Evolutionary conservation across 2,329 filamentous ascomycete genomes (phyloP).

Genomic region (Penicillium sp.): DNA sequence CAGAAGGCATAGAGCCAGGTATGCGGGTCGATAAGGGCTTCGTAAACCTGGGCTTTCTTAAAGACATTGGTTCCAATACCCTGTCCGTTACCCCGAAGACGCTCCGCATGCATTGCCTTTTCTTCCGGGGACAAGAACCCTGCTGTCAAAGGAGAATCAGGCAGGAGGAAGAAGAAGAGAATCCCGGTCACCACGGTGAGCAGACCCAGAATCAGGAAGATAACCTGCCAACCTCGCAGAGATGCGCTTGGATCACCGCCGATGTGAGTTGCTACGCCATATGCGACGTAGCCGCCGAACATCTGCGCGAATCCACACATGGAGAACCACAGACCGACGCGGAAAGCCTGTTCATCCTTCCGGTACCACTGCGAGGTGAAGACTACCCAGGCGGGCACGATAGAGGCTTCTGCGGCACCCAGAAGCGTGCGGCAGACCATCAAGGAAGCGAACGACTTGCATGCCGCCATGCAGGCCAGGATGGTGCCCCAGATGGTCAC

Average conservation of each 20-base stretch:
- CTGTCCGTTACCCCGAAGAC: slow-evolving; percentile 36
- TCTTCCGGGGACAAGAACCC: slow-evolving; percentile 32
- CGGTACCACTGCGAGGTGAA: slow-evolving; percentile 32
- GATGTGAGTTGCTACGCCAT: slow-evolving; percentile 28
- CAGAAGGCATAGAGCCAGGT: slow-evolving; percentile 37
- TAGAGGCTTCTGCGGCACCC: slow-evolving; percentile 49
- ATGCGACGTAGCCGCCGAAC: slow-evolving; percentile 39
- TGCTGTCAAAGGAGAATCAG: slow-evolving; percentile 33
- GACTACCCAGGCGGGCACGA: slow-evolving; percentile 29
- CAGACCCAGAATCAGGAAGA: slow-evolving; percentile 38
- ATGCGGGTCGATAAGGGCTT: slow-evolving; percentile 34
- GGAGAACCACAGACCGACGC: slow-evolving; percentile 28
- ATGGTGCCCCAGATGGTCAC: slow-evolving; percentile 35
- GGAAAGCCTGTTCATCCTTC: slow-evolving; percentile 31
- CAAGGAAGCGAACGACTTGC: slow-evolving; percentile 49
- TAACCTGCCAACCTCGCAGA: slow-evolving; percentile 36
- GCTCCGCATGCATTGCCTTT: slow-evolving; percentile 30
- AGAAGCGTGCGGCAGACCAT: slow-evolving; percentile 51
- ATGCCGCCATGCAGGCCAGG: slow-evolving; percentile 22
- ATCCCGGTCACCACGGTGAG: slow-evolving; percentile 37
- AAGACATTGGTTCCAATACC: slow-evolving; percentile 34
- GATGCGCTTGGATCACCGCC: slow-evolving; percentile 27
- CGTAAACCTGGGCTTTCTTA: slow-evolving; percentile 34
- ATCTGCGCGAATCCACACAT: slow-evolving; percentile 36
- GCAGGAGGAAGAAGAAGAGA: slow-evolving; percentile 36